These are phyloP conservation scores for Pichia californica DNA, from an alignment of 805 yeast genomes.

Conservation along the genomic window DNA sequence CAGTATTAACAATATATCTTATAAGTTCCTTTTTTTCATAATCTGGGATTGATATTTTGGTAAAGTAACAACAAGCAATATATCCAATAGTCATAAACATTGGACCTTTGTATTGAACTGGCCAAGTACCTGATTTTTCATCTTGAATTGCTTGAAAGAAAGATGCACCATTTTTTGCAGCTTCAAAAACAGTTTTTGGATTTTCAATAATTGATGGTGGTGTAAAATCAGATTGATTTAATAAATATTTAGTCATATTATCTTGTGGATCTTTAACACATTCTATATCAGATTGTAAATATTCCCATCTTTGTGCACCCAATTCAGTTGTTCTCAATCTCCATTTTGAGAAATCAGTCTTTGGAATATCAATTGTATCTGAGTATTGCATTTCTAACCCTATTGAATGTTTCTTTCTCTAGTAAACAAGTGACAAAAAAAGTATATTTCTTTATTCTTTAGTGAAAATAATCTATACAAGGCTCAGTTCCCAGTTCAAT, in stretches of 20 bases:
- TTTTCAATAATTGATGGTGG: slow-evolving; percentile 21
- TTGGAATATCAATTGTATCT: slow-evolving; percentile 59
- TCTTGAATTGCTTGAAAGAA: slow-evolving; percentile 71
- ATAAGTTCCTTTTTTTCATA: slow-evolving; percentile 63
- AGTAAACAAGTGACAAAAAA: no score
- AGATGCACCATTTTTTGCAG: slow-evolving; percentile 68
- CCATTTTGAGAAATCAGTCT: slow-evolving; percentile 72
- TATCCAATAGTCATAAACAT: slow-evolving; percentile 95
- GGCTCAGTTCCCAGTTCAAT: no score
- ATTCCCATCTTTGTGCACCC: slow-evolving; percentile 84
- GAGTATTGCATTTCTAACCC: slow-evolving; percentile 54
- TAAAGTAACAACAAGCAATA: slow-evolving; percentile 65
- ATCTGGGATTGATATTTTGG: slow-evolving; percentile 61
- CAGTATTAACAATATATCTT: slow-evolving; percentile 80
- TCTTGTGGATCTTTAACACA: slow-evolving; percentile 42
- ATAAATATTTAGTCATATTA: slow-evolving; percentile 47
- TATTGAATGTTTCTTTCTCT: no score
- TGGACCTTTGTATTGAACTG: slow-evolving; percentile 93
- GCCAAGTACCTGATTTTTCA: slow-evolving; percentile 72
- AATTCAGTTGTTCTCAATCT: slow-evolving; percentile 58
- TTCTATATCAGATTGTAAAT: slow-evolving; percentile 32
- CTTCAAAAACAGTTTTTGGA: slow-evolving; percentile 37
- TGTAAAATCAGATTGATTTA: slow-evolving; percentile 19
- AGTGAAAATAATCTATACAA: no score
- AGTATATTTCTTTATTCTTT: no score